These are phyloP conservation scores for Debaryomyces robertsiae DNA, from an alignment of 1,139 yeast species.

Conservation along the genomic window DNA sequence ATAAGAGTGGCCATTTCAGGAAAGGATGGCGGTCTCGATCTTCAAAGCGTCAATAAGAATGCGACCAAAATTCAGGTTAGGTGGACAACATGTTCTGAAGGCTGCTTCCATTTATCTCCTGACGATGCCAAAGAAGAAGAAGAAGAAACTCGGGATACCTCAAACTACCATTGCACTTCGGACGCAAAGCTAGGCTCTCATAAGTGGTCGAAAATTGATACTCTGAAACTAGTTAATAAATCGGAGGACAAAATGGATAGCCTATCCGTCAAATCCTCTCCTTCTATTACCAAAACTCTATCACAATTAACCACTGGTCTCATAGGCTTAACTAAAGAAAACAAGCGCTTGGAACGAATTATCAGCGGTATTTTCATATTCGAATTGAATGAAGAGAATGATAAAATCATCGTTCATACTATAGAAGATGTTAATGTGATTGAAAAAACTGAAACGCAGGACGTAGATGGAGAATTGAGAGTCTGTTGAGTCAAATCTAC, in stretches of 20 bases:
- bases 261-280: conserved; percentile 15
- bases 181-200: conserved; percentile 43
- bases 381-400: conserved; percentile 63
- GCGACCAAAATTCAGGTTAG: conserved; percentile 58
- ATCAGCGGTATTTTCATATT: conserved; percentile 75
- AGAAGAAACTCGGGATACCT: conserved; percentile 15
- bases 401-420: conserved; percentile 66
- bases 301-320: conserved; percentile 33
- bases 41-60: conserved; percentile 29
- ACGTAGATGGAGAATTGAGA: conserved; percentile 30
- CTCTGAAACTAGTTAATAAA: conserved; percentile 23
- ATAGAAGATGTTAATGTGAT: conserved; percentile 74
- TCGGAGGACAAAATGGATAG: conserved; percentile 12
- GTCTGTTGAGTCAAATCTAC: conserved; percentile 25
- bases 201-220: conserved; percentile 41
- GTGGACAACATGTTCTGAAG: conserved; percentile 64
- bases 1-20: conserved; percentile 28
- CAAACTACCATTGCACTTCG: conserved; percentile 31
- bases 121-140: conserved; percentile 16
- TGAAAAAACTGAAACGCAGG: conserved; percentile 43
- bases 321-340: conserved; percentile 37
- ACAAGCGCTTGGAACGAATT: conserved; percentile 46
- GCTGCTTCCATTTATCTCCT: conserved; percentile 46
- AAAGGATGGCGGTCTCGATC: conserved; percentile 26
- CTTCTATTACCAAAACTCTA: conserved; percentile 27